Evolutionary conservation across 1,284 basidiomycete species (phyloP), one percentile per base, ranked within the genome.

Genomic region (Schizophyllum amplum): DNA sequence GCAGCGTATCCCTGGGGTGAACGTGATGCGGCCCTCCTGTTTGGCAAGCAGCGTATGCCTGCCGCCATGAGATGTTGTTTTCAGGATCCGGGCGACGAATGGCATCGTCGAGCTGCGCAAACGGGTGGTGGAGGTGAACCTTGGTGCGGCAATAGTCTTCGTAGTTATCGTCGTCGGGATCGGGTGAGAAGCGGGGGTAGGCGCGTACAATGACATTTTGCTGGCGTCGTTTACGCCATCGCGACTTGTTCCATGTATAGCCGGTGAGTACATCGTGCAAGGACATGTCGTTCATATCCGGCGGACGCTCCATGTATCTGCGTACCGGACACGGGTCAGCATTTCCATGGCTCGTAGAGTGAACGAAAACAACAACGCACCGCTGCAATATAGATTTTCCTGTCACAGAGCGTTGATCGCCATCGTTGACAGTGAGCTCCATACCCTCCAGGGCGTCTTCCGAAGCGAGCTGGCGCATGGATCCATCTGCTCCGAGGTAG

Each of bases 111-210:
- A 59, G 42, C 23, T 11, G 6, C 11, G 57, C 54, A 49, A 59
- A 61, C 11, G 60, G 57, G n/a, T 61, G 60, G 47, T 61, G 60
- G 1, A 61, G 55, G 15, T 59, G 13, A 23, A 59, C 49, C 25
- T 59, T 61, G 5, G 57, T 61, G 6, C 60, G 55, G 25, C 60
- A 61, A 24, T 59, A 61, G 33, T 54, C 24, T 2, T 53, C 52
- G 47, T 61, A 61, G 17, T 52, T 46, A 13, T 56, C 46, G 42
- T 48, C 52, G 1, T 42, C 33, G 4, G 60, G 60, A 47, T 57
- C 33, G 21, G 60, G 60, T 2, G 57, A 59, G 27, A 47, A 48
- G 22, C 51, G 24, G 13, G 27, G 23, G 47, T 55, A 53, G n/a
- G 48, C 33, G 21, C 55, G 55, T 4, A 55, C 5, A 26, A 55